Evolutionary conservation across 2,329 filamentous ascomycete species (phyloP).

Genomic region (Nothopassalora personata): DNA sequence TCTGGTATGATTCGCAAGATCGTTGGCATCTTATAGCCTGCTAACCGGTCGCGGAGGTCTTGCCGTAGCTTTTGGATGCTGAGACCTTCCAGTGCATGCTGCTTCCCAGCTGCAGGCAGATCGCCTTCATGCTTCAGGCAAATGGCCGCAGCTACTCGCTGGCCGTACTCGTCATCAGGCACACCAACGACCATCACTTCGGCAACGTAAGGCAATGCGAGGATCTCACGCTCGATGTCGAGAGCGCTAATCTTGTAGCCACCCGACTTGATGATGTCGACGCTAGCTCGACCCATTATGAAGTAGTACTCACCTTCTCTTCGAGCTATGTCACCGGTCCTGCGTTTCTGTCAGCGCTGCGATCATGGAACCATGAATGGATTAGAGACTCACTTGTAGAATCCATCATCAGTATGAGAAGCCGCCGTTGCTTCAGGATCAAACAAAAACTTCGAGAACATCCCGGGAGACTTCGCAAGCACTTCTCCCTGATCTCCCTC

Average conservation of each 20-base stretch:
- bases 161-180: constrained; percentile 50
- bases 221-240: constrained; percentile 51
- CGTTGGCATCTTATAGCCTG: constrained; percentile 48
- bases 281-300: constrained; percentile 49
- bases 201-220: constrained; percentile 44
- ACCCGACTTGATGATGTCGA: constrained; percentile 53
- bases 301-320: constrained; percentile 45
- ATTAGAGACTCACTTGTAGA: constrained; percentile 18
- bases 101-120: constrained; percentile 15
- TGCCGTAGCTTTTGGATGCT: constrained; percentile 39
- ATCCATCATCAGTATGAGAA: constrained; percentile 29
- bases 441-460: constrained; percentile 33
- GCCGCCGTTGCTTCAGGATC: constrained; percentile 28
- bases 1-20: constrained; percentile 40
- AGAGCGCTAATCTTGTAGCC: constrained; percentile 53
- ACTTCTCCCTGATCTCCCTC: constrained; percentile 48
- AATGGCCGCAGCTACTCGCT: constrained; percentile 51
- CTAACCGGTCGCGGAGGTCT: constrained; percentile 42
- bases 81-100: constrained; percentile 24
- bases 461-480: constrained; percentile 34
- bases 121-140: constrained; percentile 36
- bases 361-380: background rate
- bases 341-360: background rate
- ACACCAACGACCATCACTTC: constrained; percentile 52
- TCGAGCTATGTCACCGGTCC: constrained; percentile 33